phyloP scores from a whole-genome alignment of 257 asterid species.

The Fraxinus excelsior region DNA sequence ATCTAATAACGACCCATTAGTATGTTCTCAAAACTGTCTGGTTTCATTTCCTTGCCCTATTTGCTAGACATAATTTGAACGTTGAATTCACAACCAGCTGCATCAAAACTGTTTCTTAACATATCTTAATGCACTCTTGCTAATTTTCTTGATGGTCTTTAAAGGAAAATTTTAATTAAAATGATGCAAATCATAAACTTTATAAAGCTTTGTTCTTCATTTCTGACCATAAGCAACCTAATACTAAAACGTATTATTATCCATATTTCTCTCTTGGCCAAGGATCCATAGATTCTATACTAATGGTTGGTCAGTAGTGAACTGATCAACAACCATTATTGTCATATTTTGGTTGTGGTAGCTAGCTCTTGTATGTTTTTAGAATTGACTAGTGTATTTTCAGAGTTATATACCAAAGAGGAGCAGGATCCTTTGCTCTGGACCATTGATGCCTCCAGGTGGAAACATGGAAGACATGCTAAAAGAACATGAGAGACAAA shows the following conservation, averaged over 20 bases:
- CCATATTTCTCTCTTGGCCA: not conserved
- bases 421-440: constrained; percentile 61
- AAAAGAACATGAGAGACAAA: constrained; percentile 69
- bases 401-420: constrained; percentile 54
- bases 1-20: constrained; percentile 38
- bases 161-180: not conserved
- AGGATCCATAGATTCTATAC: not conserved
- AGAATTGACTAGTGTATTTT: constrained; percentile 6
- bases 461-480: constrained; percentile 75
- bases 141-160: not conserved
- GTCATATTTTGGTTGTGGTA: not conserved
- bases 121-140: not conserved
- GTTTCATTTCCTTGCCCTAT: not conserved
- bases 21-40: constrained; percentile 27
- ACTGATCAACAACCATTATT: not conserved
- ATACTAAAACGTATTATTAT: not conserved
- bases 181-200: not conserved
- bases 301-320: not conserved
- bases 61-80: not conserved
- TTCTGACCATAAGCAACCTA: not conserved
- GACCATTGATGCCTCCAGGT: constrained; percentile 70
- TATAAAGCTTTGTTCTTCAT: not conserved
- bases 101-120: not conserved
- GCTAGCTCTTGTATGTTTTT: not conserved
- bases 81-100: not conserved